These are phyloP conservation scores for Thoreauomyces humboldtii DNA, from an alignment of 192 early-diverging fungal species.

Conservation along the genomic window DNA sequence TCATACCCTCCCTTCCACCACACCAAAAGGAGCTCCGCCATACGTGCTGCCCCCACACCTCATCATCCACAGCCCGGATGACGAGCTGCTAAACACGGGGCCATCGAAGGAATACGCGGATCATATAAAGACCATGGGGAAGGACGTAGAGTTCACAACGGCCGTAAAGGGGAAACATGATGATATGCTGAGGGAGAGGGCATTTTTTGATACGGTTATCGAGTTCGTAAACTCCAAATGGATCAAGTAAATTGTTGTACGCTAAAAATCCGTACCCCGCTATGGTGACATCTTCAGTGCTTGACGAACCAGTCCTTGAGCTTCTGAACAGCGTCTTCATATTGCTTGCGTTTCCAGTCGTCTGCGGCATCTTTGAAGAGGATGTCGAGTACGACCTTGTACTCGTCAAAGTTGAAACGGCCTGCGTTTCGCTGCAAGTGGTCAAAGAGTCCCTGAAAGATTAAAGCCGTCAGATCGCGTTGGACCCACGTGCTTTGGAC, in stretches of 20 bases:
- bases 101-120: slow-evolving; percentile 51
- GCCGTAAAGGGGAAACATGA: slow-evolving; percentile 35
- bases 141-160: slow-evolving; percentile 12
- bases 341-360: neutral
- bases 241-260: too few species aligned
- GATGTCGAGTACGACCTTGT: slow-evolving; percentile 69
- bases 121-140: slow-evolving; percentile 22
- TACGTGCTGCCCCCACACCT: slow-evolving; percentile 48
- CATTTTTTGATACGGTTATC: slow-evolving; percentile 28
- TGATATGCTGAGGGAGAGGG: slow-evolving; percentile 30
- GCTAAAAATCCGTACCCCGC: neutral
- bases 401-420: slow-evolving; percentile 79
- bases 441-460: slow-evolving; percentile 50
- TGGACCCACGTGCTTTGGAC: neutral
- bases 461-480: neutral
- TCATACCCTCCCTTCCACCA: slow-evolving; percentile 24
- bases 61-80: slow-evolving; percentile 64
- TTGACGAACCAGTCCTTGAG: slow-evolving; percentile 37
- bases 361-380: slow-evolving; percentile 44
- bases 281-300: slow-evolving; percentile 11
- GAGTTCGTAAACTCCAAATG: slow-evolving; percentile 43
- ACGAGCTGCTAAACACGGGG: slow-evolving; percentile 64
- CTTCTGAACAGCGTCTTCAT: neutral
- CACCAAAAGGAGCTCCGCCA: too few species aligned
- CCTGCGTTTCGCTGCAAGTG: slow-evolving; percentile 49